Percentiles rank a stretch among this genome's conserved stretches.
Conservation (phyloP, 192 early-diverging fungal genomes). For the Umbelopsis sp. region DNA sequence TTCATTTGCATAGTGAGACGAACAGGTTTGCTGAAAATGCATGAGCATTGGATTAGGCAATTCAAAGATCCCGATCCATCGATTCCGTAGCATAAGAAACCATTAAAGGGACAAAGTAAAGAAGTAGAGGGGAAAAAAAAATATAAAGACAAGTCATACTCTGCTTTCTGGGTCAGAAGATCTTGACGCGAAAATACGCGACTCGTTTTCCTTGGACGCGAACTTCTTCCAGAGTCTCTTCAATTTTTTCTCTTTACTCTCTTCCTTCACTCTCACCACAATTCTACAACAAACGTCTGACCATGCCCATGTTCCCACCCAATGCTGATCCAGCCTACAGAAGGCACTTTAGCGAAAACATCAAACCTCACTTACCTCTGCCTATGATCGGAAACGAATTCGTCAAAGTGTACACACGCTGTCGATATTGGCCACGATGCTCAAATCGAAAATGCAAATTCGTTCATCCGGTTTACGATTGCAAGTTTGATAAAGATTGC, state of each 20-base stretch:
- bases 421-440: slow-evolving; percentile 8
- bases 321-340: slow-evolving; percentile 1
- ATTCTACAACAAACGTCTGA: background rate
- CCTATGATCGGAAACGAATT: slow-evolving; percentile 8
- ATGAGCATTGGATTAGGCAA: background rate
- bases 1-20: slow-evolving; percentile 2
- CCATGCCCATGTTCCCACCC: background rate
- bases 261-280: background rate
- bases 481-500: background rate
- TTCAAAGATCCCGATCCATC: background rate
- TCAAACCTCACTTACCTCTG: background rate
- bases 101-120: background rate
- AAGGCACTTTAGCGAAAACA: slow-evolving; percentile 7
- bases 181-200: slow-evolving; percentile 9
- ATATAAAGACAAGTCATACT: too few relatives aligned
- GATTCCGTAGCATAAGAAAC: too few relatives aligned
- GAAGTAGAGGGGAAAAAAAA: background rate
- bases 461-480: slow-evolving; percentile 8
- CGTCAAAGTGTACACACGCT: slow-evolving; percentile 9
- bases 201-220: background rate
- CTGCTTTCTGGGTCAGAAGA: background rate
- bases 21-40: slow-evolving; percentile 3
- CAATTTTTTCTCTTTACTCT: background rate
- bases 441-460: slow-evolving; percentile 15
- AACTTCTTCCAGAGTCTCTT: background rate